Evolutionary conservation across 2,329 filamentous ascomycete genomes (phyloP), one percentile per base, ranked within the genome.

Genomic region (Didymella lethalis): DNA sequence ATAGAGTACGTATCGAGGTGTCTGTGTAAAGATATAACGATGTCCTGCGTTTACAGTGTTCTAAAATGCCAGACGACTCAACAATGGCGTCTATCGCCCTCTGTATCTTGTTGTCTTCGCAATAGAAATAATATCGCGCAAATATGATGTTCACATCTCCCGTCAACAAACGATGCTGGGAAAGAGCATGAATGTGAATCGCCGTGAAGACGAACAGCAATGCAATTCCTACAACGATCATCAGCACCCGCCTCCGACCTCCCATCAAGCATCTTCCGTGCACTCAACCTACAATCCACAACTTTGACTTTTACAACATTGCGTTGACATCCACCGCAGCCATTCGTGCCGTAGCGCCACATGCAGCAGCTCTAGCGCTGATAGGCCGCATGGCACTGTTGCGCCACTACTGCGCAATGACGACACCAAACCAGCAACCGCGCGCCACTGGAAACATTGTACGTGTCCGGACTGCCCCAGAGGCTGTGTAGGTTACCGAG

Each of bases 321-420:
- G 55, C 28, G 49, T 40, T 32, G 36, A 29, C 31, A 12, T 50
- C 20, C 29, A 29, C 10, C 43, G 16, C 23, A 18, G 36, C 44
- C 32, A 25, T 23, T n/a, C 23, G 7, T 20, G 32, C 43, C 28
- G 34, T 41, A 31, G 48, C 46, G 18, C 32, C 47, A 20, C 41
- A 26, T 51, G 48, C 34, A 10, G 48, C 48, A 36, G 43, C 18
- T 40, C 45, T 47, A 59, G 46, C 56, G 50, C 50, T 54, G 47
- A 59, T 50, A 47, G 40, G 56, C 34, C 44, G 56, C 46, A 44
- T 41, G 2, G 34, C 41, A 16, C 16, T 20, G 23, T 36, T 14
- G 29, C 28, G 46, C 48, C 44, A 57, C 48, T 48, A 53, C 47
- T 53, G 56, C 20, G 26, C 8, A 8, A 54, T 59, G 56, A 59